phyloP scores from a whole-genome alignment of 768 basidiomycete species.

The Strobilomyces confusus region DNA sequence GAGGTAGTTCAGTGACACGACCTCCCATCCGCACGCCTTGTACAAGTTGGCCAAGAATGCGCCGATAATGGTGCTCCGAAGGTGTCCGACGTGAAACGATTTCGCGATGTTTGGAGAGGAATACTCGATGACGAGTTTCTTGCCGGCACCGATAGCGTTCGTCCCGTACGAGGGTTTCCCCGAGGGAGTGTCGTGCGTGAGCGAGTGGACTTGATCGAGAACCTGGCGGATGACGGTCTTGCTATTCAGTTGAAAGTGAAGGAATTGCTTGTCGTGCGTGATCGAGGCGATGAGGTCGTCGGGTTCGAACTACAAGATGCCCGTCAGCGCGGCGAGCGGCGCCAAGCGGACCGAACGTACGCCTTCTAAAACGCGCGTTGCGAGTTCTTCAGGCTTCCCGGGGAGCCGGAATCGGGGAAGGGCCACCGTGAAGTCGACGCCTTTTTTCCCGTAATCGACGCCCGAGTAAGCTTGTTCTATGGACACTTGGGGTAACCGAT shows the following conservation, averaged over 20 bases:
- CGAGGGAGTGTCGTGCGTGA: slow-evolving; percentile 59
- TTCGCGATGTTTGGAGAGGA: slow-evolving; percentile 98
- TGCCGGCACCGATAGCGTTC: slow-evolving; percentile 72
- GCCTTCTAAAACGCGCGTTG: slow-evolving; percentile 64
- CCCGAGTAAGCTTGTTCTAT: slow-evolving; percentile 79
- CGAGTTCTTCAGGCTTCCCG: slow-evolving; percentile 78
- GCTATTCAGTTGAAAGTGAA: slow-evolving; percentile 75
- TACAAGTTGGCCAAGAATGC: slow-evolving; percentile 89
- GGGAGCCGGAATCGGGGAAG: slow-evolving; percentile 86
- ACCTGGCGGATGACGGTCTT: slow-evolving; percentile 57
- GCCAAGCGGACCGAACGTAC: slow-evolving; percentile 39
- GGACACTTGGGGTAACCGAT: slow-evolving; percentile 59
- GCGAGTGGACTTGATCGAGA: slow-evolving; percentile 69
- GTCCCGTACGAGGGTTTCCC: slow-evolving; percentile 75
- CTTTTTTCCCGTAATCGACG: slow-evolving; percentile 63
- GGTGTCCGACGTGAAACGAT: slow-evolving; percentile 95
- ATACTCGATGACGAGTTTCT: slow-evolving; percentile 85
- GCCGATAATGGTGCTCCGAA: slow-evolving; percentile 99
- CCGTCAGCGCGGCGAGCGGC: neutral
- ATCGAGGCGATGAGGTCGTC: slow-evolving; percentile 75
- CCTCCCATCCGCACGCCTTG: slow-evolving; percentile 90
- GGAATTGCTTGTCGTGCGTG: slow-evolving; percentile 70
- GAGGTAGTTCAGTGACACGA: slow-evolving; percentile 88
- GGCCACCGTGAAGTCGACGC: slow-evolving; percentile 83
- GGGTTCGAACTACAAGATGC: slow-evolving; percentile 64